Conservation (phyloP, 2,329 filamentous ascomycete genomes). For the Colletotrichum trifolii region DNA sequence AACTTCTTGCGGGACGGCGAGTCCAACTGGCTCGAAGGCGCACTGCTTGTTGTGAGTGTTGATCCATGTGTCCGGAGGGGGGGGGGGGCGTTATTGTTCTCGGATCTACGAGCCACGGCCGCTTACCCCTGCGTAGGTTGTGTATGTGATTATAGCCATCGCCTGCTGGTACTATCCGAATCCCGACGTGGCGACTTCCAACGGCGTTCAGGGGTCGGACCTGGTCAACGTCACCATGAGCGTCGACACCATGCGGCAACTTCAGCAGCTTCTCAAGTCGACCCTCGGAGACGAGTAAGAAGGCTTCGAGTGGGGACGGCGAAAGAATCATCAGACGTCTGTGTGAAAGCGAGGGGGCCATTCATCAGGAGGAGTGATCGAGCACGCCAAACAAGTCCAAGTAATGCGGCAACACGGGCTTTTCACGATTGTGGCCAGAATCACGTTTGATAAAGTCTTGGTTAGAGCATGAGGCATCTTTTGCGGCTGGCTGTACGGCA, state of each 20-base stretch:
- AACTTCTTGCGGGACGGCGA: slow-evolving; percentile 81
- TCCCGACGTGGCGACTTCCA: slow-evolving; percentile 50
- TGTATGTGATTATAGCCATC: slow-evolving; percentile 58
- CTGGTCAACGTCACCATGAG: slow-evolving; percentile 46
- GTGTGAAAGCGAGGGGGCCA: too few species aligned
- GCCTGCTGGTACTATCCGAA: slow-evolving; percentile 59
- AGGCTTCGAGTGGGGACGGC: background rate
- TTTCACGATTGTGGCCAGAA: too few species aligned
- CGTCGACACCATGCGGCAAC: slow-evolving; percentile 42
- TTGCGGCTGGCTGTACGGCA: too few species aligned
- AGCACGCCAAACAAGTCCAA: too few species aligned
- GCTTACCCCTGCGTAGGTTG: slow-evolving; percentile 40
- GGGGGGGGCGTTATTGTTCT: background rate
- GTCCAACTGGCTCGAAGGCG: slow-evolving; percentile 81
- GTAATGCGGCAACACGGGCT: too few species aligned
- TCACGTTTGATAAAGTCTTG: too few species aligned
- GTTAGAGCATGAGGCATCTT: too few species aligned
- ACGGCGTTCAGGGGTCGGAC: slow-evolving; percentile 41
- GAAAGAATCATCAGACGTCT: too few species aligned
- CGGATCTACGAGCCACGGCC: too few species aligned
- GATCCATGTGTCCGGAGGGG: too few species aligned
- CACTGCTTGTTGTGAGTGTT: slow-evolving; percentile 68
- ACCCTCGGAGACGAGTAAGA: slow-evolving; percentile 29
- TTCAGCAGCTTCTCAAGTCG: slow-evolving; percentile 41
- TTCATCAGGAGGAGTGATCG: too few species aligned